A percentile compares a stretch with the other conserved stretches of the same genome.
phyloP scores from a whole-genome alignment of 257 asterid genomes.

The Voacanga thouarsii region DNA sequence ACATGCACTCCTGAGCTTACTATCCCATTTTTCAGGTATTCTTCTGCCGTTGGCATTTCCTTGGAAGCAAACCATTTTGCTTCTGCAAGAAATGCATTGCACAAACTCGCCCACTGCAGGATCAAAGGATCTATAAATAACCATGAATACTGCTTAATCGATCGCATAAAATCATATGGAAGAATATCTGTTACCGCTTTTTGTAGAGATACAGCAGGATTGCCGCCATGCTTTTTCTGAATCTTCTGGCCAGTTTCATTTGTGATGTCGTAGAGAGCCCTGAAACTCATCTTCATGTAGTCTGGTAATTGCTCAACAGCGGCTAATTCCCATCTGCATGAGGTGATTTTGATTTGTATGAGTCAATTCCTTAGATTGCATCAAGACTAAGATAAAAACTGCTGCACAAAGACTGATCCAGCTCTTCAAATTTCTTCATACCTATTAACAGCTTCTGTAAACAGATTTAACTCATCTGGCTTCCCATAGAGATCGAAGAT shows the following conservation, averaged over 20 bases:
- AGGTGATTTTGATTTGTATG: neutral
- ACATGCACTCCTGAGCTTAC: constrained; percentile 42
- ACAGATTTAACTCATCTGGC: constrained; percentile 22
- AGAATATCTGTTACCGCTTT: constrained; percentile 10
- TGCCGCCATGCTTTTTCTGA: constrained; percentile 27
- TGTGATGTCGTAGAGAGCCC: constrained; percentile 39
- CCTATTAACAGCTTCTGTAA: constrained; percentile 32
- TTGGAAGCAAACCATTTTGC: constrained; percentile 43
- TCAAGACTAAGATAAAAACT: neutral
- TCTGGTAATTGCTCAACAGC: constrained; percentile 33
- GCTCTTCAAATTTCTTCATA: neutral
- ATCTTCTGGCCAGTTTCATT: constrained; percentile 26
- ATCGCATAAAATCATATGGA: neutral
- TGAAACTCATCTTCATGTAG: constrained; percentile 47
- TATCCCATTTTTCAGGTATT: constrained; percentile 43
- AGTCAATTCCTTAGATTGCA: neutral
- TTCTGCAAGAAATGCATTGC: constrained; percentile 48
- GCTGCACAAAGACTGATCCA: neutral
- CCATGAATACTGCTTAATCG: too few species aligned
- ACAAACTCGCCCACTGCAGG: constrained; percentile 49
- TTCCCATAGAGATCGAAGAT: constrained; percentile 36
- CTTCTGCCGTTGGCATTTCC: constrained; percentile 21
- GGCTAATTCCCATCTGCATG: constrained; percentile 42
- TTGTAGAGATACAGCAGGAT: constrained; percentile 28
- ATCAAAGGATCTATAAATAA: neutral